Evolutionary conservation across 306 rosid species (phyloP), one percentile per base, ranked within the genome.

Genomic region (Sindora glabra): DNA sequence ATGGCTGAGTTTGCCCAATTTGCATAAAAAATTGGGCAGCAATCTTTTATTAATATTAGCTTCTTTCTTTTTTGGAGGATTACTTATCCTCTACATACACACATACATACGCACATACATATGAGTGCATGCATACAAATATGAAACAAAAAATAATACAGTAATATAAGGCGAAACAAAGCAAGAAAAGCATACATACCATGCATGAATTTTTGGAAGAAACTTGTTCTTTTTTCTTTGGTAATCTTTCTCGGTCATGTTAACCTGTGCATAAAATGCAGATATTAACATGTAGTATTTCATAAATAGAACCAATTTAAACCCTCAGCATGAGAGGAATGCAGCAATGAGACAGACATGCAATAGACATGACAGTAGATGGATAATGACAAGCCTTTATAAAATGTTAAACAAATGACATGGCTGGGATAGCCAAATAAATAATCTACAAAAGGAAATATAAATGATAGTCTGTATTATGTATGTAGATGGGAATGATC

Each of bases 151-250:
- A 10, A 25, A 42, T 36, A 16, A 10, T 13, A 29, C 10, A 27
- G 62, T 6, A 5, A 12, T 6, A 21, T 6, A 7, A 23, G 14
- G 36, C 29, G 14, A 14, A n/a, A 10, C 23, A 48, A 53, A 29
- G 3, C 2, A 55, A 16, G n/a, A n/a, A 44, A 16, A 34, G 48
- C 14, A 10, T 55, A 54, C 48, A 63, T 81, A 94, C 99, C 99
- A 94, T 7, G 97, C 90, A 80, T 94, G 99, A 65, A 94, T 94
- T 77, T 94, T 94, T 13, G 99, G 94, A 67, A 94, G 80, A 74
- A 94, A 94, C 74, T 94, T 94, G 56, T 94, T 94, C 86, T 94
- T 94, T 72, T 89, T 94, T 69, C 99, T 86, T 75, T 86, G 95
- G 71, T 89, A 94, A 77, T 94, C 99, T 73, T 61, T 94, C 88